A percentile compares a stretch with the other conserved stretches of the same genome.
These are phyloP conservation scores for Hypoxylon trugodes DNA, from an alignment of 495 filamentous ascomycete genomes.

Conservation along the genomic window DNA sequence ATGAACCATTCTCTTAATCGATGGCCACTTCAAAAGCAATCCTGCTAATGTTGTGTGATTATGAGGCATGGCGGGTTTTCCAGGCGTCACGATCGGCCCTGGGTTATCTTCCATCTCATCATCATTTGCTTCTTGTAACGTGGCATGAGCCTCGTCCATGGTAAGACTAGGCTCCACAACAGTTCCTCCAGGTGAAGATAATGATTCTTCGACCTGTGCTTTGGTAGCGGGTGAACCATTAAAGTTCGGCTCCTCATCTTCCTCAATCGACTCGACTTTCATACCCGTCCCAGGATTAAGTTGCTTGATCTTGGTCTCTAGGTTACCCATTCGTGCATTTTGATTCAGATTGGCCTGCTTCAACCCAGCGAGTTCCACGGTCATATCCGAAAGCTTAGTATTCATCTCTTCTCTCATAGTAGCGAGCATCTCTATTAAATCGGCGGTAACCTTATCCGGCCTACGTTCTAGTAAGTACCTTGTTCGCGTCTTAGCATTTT, in stretches of 20 bases:
- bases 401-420: constrained; percentile 47
- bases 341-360: constrained; percentile 22
- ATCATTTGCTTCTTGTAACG: constrained; percentile 47
- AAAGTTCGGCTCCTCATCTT: constrained; percentile 36
- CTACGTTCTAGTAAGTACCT: constrained; percentile 46
- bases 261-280: constrained; percentile 45
- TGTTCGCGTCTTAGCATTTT: neutral
- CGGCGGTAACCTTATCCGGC: constrained; percentile 60
- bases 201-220: constrained; percentile 35
- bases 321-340: constrained; percentile 34
- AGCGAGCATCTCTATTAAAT: constrained; percentile 56
- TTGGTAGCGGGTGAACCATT: constrained; percentile 31
- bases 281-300: constrained; percentile 36
- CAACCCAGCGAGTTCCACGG: constrained; percentile 22
- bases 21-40: constrained; percentile 74
- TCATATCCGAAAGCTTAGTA: constrained; percentile 24
- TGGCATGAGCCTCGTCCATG: constrained; percentile 45
- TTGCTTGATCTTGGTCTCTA: constrained; percentile 35
- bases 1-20: constrained; percentile 65
- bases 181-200: constrained; percentile 41
- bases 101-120: constrained; percentile 56
- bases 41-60: constrained; percentile 87
- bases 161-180: constrained; percentile 40
- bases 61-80: constrained; percentile 71
- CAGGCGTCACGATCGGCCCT: constrained; percentile 56